Evolutionary conservation across 2,329 filamentous ascomycete species (phyloP).

Genomic region (Trichophyton schoenleinii): DNA sequence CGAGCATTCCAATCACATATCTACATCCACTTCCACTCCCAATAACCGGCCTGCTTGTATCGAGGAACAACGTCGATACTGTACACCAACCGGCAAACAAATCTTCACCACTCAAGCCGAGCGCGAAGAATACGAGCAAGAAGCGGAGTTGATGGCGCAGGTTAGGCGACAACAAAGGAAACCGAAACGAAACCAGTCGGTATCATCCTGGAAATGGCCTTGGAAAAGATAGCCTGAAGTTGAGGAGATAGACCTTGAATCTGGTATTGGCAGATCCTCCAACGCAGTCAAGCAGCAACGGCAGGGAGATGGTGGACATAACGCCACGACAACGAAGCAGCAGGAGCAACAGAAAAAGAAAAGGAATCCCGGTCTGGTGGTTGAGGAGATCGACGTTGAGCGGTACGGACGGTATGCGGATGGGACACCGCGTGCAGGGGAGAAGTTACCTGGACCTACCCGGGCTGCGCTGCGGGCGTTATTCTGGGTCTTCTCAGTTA

Average conservation of each 20-base stretch:
- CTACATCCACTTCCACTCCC: neutral
- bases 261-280: constrained; percentile 8
- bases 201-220: constrained; percentile 3
- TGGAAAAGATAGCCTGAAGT: constrained; percentile 8
- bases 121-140: constrained; percentile 29
- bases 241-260: constrained; percentile 13
- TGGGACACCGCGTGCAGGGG: constrained; percentile 25
- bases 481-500: constrained; percentile 27
- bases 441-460: constrained; percentile 29
- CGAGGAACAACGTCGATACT: constrained; percentile 5
- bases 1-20: neutral
- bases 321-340: neutral
- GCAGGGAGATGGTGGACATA: too few species aligned
- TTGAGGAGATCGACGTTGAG: constrained; percentile 36
- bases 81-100: constrained; percentile 17
- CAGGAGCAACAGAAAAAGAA: constrained; percentile 7
- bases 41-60: constrained; percentile 10
- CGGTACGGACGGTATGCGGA: constrained; percentile 31
- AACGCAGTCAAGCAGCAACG: constrained; percentile 7
- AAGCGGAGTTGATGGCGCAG: constrained; percentile 25
- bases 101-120: constrained; percentile 30
- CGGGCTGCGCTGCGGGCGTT: constrained; percentile 26
- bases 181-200: neutral
- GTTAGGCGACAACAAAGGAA: constrained; percentile 16
- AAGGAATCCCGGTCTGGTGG: constrained; percentile 22